Percentiles rank a stretch among this genome's conserved stretches.
Evolutionary conservation across 768 basidiomycete species (phyloP).

Genomic region (Naganishia vaughanmartiniae): DNA sequence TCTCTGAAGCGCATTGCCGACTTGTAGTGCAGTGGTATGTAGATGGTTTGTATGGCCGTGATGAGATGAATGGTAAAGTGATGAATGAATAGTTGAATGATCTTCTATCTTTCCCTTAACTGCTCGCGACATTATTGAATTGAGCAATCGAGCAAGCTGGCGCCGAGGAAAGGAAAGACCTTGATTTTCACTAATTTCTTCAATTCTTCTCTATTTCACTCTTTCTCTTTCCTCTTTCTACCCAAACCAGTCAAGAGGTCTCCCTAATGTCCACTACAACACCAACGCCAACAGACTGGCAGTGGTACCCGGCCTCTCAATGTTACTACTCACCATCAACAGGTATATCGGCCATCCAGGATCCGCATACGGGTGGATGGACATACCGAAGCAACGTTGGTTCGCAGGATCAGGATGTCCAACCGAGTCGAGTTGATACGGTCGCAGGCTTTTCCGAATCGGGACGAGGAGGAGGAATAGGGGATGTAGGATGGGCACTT

Average conservation of each 20-base stretch:
- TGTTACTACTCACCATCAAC: slow-evolving; percentile 6
- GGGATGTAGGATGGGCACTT: slow-evolving; percentile 27
- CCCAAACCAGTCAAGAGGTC: neutral
- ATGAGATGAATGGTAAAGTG: neutral
- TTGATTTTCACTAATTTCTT: too few species aligned
- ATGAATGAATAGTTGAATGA: neutral
- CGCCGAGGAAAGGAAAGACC: neutral
- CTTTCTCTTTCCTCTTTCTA: neutral
- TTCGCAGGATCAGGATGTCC: neutral
- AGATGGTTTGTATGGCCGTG: neutral
- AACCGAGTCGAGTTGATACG: neutral
- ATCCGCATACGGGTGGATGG: slow-evolving; percentile 4
- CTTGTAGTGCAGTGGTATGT: neutral
- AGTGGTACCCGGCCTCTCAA: neutral
- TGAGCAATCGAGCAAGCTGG: neutral
- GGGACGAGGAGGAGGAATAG: slow-evolving; percentile 23
- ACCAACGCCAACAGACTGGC: slow-evolving; percentile 14
- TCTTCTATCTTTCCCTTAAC: neutral
- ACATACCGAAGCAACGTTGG: neutral
- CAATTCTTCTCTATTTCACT: too few species aligned
- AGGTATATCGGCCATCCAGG: neutral
- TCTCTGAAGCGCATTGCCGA: slow-evolving; percentile 2
- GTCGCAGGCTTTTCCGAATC: too few species aligned
- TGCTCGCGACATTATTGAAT: too few species aligned
- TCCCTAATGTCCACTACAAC: neutral